Base-by-base conservation (phyloP, 441 rosid species). In the Populus hybrid region DNA sequence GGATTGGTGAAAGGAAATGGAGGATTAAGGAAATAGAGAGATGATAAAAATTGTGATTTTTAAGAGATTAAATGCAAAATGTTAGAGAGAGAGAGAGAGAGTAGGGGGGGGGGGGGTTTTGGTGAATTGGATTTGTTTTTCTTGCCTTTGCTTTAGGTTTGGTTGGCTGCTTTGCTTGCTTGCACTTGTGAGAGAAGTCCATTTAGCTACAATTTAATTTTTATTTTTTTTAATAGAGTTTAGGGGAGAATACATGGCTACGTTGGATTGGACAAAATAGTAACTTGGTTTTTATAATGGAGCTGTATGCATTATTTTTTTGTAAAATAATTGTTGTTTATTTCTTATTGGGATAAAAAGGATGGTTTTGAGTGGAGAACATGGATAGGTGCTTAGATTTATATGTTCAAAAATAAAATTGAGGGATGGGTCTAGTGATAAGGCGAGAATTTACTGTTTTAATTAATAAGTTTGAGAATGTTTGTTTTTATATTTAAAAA, bases 141-240 rank as follows among this genome's bases (percentile, higher is more conserved):
- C 35, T 68, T 63, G 40, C 40, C 78, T 50, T 75, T 7, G 36
- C 72, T 67, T 42, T 75, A n/a, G 28, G 56, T 45, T 67, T 67
- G 72, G 50, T 21, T 67, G 72, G 45, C 77, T 67, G 77, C 77
- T 26, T 35, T n/a, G 42, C 45, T 72, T 72, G 50, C 75, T 59
- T 72, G 64, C 65, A 29, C 73, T 42, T 71, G 26, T 20, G 33
- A 36, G 35, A 38, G 56, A 24, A 35, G 28, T 64, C 76, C 68
- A 63, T 33, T 61, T 12, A 1, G 14, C 75, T 33, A n/a, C 42
- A 2, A 11, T 26, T 16, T 12, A 53, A 29, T 0, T 9, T 6
- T 18, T 31, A 18, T 29, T 18, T 1, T 53, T 24, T 71, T 69
- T 21, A 9, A 40, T 69, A 68, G 3, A 16, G 20, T 1, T 14